Evolutionary conservation across 768 basidiomycete species (phyloP), one percentile per base, ranked within the genome.

Genomic region (Xerocomellus dryophilus): DNA sequence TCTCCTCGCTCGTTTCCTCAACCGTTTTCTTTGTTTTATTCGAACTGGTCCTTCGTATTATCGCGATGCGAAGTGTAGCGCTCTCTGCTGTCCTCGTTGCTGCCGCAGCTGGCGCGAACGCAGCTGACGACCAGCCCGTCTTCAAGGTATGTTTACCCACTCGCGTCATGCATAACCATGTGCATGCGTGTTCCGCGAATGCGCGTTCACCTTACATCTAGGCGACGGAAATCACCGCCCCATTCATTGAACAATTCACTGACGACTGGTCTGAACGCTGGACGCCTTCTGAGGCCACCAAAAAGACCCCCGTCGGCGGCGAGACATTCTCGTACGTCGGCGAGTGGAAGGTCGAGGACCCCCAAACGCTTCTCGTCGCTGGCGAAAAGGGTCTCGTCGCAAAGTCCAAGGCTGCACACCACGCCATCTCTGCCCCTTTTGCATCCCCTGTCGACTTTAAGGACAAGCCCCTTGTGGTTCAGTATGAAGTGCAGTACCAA

Each of bases 401-500:
- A 8, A 95, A 98, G 79, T 87, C 85, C 75, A 93, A 95, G 78
- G 97, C 97, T 51, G 93, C 94, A 18, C 96, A 98, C 72, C 96
- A 98, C 68, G 97, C 97, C 69, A 98, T 99, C 72, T 98, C 96
- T 55, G 93, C 95, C 2, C 88, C 94, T 12, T 94, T 99, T 74
- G 63, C 73, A 14, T 69, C 79, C 53, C 80, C 91, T 49, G 76
- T 98, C 65, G 85, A 88, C 78, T 91, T 95, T 76, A 80, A 79
- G 63, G 75, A 82, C 53, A 81, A 95, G 73, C 89, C 95, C 41
- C 79, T 98, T 42, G 94, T 98, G 60, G 88, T 98, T 18, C 94
- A 97, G 70, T 99, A 99, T 66, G 97, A 99, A 71, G 97, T 97
- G 77, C 96, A 98, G 76, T 94, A 97, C 73, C 95, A 99, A 79